These are phyloP conservation scores for Debaryomyces sp. DNA, from an alignment of 1,139 yeast species.

Conservation along the genomic window DNA sequence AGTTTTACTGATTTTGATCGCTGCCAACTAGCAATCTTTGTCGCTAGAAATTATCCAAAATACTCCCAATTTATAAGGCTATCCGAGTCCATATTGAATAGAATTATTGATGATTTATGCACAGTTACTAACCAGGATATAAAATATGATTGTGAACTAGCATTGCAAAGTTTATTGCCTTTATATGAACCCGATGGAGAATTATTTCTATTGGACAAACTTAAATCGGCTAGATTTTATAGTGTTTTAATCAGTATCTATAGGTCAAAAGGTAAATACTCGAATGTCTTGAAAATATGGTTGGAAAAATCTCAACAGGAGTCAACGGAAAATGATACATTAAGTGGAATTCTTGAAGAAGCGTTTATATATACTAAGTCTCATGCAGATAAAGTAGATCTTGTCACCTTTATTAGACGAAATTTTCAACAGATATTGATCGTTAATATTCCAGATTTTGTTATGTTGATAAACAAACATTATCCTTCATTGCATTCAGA, in stretches of 20 bases:
- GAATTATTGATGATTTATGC: slow-evolving; percentile 55
- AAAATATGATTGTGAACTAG: slow-evolving; percentile 68
- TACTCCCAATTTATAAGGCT: slow-evolving; percentile 76
- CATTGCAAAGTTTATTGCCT: slow-evolving; percentile 68
- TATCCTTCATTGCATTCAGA: slow-evolving; percentile 42
- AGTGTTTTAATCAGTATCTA: slow-evolving; percentile 63
- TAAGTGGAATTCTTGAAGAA: slow-evolving; percentile 35
- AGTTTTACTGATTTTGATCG: slow-evolving; percentile 36
- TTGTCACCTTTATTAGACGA: slow-evolving; percentile 35
- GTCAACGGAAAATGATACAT: slow-evolving; percentile 14
- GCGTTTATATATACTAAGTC: slow-evolving; percentile 37
- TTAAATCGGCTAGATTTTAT: slow-evolving; percentile 56
- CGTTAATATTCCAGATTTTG: slow-evolving; percentile 39
- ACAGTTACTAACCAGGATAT: slow-evolving; percentile 36
- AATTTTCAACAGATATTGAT: slow-evolving; percentile 42
- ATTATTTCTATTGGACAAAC: slow-evolving; percentile 47
- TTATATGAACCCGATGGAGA: slow-evolving; percentile 59
- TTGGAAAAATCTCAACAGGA: slow-evolving; percentile 19
- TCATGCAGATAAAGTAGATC: slow-evolving; percentile 32
- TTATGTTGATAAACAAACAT: slow-evolving; percentile 35
- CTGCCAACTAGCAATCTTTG: slow-evolving; percentile 60
- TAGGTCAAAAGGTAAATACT: slow-evolving; percentile 52
- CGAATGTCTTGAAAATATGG: slow-evolving; percentile 50
- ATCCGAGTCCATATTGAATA: slow-evolving; percentile 57
- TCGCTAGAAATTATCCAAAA: slow-evolving; percentile 77